These are phyloP conservation scores for Fusarium sp. DNA, from an alignment of 2,329 filamentous ascomycete species.

Conservation along the genomic window DNA sequence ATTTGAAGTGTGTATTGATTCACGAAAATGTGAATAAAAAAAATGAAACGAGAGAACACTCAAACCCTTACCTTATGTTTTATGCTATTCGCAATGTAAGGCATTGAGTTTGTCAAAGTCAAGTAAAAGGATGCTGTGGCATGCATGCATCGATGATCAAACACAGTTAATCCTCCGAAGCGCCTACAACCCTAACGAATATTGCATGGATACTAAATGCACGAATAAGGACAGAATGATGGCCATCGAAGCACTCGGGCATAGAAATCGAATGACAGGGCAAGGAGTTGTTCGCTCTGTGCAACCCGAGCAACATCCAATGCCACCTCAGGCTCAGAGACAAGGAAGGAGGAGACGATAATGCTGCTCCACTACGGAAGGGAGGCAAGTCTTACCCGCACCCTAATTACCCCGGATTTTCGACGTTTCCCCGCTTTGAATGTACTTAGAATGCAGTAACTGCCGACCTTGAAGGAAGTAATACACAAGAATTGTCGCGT, in stretches of 20 bases:
- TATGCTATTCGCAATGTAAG: too few relatives aligned
- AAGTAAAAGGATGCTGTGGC: neutral
- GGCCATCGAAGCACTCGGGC: slow-evolving; percentile 30
- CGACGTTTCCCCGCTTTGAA: slow-evolving; percentile 35
- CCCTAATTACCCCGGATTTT: slow-evolving; percentile 50
- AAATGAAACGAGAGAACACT: too few relatives aligned
- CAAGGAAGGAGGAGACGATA: neutral
- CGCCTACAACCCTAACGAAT: neutral
- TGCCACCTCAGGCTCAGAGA: slow-evolving; percentile 16
- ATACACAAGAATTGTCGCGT: slow-evolving; percentile 24
- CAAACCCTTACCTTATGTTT: too few relatives aligned
- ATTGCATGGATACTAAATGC: neutral
- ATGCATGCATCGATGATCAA: slow-evolving; percentile 1
- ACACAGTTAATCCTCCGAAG: slow-evolving; percentile 7
- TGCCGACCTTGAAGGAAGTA: slow-evolving; percentile 33
- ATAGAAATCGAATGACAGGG: slow-evolving; percentile 35
- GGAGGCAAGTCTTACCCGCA: slow-evolving; percentile 37
- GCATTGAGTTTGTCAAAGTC: slow-evolving; percentile 4
- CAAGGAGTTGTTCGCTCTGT: neutral
- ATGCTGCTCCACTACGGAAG: slow-evolving; percentile 41
- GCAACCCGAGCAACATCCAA: slow-evolving; percentile 23
- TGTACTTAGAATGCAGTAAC: slow-evolving; percentile 25
- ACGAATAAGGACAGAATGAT: neutral
- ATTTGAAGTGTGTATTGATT: too few relatives aligned
- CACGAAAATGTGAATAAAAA: too few relatives aligned